Conservation (phyloP, 2,329 filamentous ascomycete species). For the Aspergillus viridinutans region DNA sequence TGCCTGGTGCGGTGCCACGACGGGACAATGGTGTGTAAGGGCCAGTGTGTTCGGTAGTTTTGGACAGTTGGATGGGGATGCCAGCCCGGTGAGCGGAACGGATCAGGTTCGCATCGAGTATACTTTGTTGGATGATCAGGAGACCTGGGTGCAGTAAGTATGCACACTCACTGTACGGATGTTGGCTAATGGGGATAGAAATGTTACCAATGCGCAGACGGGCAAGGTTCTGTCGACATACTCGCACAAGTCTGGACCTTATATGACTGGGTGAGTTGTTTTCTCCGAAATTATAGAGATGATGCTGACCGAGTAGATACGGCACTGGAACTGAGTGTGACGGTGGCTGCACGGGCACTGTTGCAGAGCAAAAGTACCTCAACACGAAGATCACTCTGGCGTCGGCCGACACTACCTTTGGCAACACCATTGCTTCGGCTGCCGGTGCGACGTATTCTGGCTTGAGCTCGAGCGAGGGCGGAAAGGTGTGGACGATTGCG, state of each 20-base stretch:
- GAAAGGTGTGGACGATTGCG: conserved; percentile 37
- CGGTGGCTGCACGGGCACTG: conserved; percentile 35
- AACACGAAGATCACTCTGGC: conserved; percentile 40
- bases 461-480: conserved; percentile 29
- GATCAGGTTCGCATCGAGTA: conserved; percentile 32
- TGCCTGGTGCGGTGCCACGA: conserved; percentile 38
- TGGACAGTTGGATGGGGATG: conserved; percentile 34
- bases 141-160: conserved; percentile 30
- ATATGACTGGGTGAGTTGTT: conserved; percentile 31
- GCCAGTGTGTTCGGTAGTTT: conserved; percentile 41
- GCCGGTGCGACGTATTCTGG: conserved; percentile 34
- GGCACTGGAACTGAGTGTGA: conserved; percentile 44
- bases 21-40: conserved; percentile 41
- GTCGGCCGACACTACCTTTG: conserved; percentile 24
- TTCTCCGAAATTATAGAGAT: no score
- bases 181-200: conserved; percentile 1
- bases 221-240: conserved; percentile 33
- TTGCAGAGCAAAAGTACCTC: conserved; percentile 36
- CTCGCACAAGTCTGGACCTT: conserved; percentile 31
- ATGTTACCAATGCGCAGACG: conserved; percentile 35
- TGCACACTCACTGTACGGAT: neutral
- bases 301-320: conserved; percentile 10
- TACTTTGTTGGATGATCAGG: conserved; percentile 18
- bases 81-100: conserved; percentile 16
- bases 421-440: conserved; percentile 19